phyloP scores from a whole-genome alignment of 2,329 filamentous ascomycete species.

The Dryadomyces quercivorus region DNA sequence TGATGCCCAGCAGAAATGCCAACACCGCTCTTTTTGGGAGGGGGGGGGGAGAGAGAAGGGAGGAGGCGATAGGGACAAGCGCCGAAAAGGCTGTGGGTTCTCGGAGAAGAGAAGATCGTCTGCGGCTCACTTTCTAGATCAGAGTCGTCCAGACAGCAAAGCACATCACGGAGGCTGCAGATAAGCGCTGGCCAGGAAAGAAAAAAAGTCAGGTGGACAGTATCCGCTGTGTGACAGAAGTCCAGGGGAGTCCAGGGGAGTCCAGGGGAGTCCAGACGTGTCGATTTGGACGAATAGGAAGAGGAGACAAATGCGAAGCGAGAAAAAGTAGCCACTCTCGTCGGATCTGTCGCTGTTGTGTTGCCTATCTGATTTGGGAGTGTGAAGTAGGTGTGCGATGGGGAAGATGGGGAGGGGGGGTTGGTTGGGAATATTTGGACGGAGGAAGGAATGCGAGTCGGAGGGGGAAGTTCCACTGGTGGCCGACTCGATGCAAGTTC shows the following conservation, averaged over 20 bases:
- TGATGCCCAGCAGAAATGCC: not conserved
- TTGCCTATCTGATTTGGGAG: constrained; percentile 4
- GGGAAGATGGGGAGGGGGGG: constrained; percentile 4
- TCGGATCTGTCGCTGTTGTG: not conserved
- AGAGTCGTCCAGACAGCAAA: not conserved
- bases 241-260: too few species aligned
- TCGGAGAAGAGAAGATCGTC: not conserved
- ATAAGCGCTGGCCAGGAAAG: not conserved
- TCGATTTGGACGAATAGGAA: not conserved
- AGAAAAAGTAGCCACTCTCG: not conserved
- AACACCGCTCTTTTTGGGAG: not conserved
- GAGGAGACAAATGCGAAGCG: not conserved
- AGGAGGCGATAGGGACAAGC: too few species aligned
- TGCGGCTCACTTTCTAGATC: not conserved
- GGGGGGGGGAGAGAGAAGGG: too few species aligned
- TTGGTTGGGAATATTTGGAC: constrained; percentile 7
- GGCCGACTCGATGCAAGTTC: constrained; percentile 3
- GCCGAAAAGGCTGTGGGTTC: too few species aligned
- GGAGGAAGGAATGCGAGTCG: not conserved
- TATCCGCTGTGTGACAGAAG: not conserved
- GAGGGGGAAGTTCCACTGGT: constrained; percentile 3
- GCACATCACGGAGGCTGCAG: not conserved
- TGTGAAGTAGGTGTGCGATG: not conserved
- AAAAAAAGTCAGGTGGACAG: not conserved
- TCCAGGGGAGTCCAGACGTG: not conserved